phyloP scores from a whole-genome alignment of 805 yeast genomes.

The Alloascoidea hylecoeti region DNA sequence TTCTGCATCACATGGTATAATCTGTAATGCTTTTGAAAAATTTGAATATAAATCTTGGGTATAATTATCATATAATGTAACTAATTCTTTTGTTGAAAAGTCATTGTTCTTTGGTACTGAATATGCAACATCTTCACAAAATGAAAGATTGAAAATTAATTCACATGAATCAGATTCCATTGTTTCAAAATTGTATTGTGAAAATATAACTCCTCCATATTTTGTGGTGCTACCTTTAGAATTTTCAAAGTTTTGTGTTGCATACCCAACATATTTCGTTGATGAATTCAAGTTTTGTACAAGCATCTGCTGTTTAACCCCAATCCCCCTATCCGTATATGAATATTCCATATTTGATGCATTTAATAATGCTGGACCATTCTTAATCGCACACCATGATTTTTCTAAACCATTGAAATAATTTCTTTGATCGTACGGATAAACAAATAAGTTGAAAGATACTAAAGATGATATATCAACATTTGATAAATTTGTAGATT shows the following conservation, averaged over 20 bases:
- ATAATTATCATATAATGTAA: constrained; percentile 48
- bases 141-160: constrained; percentile 57
- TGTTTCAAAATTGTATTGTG: constrained; percentile 37
- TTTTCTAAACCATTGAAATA: constrained; percentile 23
- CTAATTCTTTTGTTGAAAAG: constrained; percentile 17
- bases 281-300: constrained; percentile 46
- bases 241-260: constrained; percentile 33
- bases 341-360: constrained; percentile 16
- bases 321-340: constrained; percentile 29
- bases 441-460: constrained; percentile 25
- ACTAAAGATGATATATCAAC: background rate
- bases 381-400: constrained; percentile 62
- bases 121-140: constrained; percentile 76
- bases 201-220: constrained; percentile 51
- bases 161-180: constrained; percentile 46
- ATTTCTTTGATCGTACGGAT: constrained; percentile 4
- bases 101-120: constrained; percentile 54
- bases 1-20: constrained; percentile 53
- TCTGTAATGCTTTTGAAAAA: constrained; percentile 65
- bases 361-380: constrained; percentile 28
- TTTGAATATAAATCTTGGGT: constrained; percentile 43
- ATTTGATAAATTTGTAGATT: background rate
- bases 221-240: constrained; percentile 4
- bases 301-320: constrained; percentile 45
- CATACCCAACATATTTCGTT: constrained; percentile 48